These are phyloP conservation scores for Aspergillus ruber DNA, from an alignment of 2,329 filamentous ascomycete species.

Conservation along the genomic window DNA sequence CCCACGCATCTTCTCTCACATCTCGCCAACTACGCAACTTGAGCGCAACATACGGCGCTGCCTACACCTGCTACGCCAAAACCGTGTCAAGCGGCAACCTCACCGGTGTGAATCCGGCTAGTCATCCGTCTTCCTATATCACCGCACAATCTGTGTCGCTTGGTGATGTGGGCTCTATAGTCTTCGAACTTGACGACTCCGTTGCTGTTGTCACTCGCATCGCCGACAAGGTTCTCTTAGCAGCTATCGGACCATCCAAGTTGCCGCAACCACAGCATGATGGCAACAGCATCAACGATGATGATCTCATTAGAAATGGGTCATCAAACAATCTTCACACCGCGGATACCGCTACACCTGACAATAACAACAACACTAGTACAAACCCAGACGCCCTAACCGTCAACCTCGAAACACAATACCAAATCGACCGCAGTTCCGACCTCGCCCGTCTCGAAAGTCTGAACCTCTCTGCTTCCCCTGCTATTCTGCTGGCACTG, in stretches of 20 bases:
- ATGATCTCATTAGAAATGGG: conserved; percentile 5
- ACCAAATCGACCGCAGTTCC: conserved; percentile 34
- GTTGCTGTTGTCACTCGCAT: conserved; percentile 38
- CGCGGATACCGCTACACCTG: neutral
- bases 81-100: conserved; percentile 35
- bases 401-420: conserved; percentile 27
- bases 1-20: conserved; percentile 34
- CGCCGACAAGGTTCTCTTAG: conserved; percentile 38
- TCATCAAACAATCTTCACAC: conserved; percentile 1
- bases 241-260: conserved; percentile 34
- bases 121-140: conserved; percentile 38
- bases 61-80: conserved; percentile 38
- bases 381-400: conserved; percentile 12
- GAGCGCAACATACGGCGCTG: conserved; percentile 38
- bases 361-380: neutral
- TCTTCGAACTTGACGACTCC: conserved; percentile 36
- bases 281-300: neutral
- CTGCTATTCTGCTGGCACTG: conserved; percentile 33
- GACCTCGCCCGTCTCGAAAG: conserved; percentile 35
- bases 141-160: conserved; percentile 36
- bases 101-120: conserved; percentile 37
- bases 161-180: conserved; percentile 39
- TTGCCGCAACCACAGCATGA: conserved; percentile 1
- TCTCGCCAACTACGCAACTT: conserved; percentile 36
- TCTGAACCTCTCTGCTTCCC: conserved; percentile 33